Base-by-base conservation (phyloP, 2,329 filamentous ascomycete genomes). In the Aspergillus ruber region DNA sequence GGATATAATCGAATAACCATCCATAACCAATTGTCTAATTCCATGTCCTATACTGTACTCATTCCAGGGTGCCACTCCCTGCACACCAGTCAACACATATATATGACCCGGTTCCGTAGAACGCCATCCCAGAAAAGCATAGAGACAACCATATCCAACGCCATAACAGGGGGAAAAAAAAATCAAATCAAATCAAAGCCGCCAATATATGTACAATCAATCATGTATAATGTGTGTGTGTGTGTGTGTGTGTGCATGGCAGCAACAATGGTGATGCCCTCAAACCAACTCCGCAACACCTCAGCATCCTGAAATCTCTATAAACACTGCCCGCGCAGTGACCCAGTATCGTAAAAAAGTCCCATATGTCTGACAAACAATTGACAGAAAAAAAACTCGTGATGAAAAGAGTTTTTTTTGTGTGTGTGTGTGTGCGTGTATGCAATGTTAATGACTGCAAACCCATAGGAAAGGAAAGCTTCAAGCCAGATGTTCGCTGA, bases 191-290 rank as follows among this genome's bases (percentile, higher is more conserved):
- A 51, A 54, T 47, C 50, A 52, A 47, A 56, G 56, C 53, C 55
- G 44, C 56, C 49, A 50, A 57, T 56, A 66, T 66, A 66, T 66
- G 58, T 65, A 66, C 62, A 66, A 56, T 54, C 50, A 57, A 59
- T 39, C 17, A 39, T 56, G 55, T 57, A 59, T 50, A 55, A 56
- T 58, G 53, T 56, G 56, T 51, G 52, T 46, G 44, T 50, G 49
- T 39, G 36, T n/a, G n/a, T n/a, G 57, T 58, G 53, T 56, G 56
- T 51, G 52, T 46, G 44, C 50, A 50, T 39, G 36, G 36, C 17
- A 39, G 18, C 36, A 39, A 21, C 17, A 39, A 5, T 18, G 10
- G 12, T 46, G 50, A 54, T 39, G 50, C 58, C 52, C 55, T 51
- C 46, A 44, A 50, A 51, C 48, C 45, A 46, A 44, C 45, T 43